Evolutionary conservation across 2,329 filamentous ascomycete species (phyloP).

Genomic region (Scedosporium apiospermum): DNA sequence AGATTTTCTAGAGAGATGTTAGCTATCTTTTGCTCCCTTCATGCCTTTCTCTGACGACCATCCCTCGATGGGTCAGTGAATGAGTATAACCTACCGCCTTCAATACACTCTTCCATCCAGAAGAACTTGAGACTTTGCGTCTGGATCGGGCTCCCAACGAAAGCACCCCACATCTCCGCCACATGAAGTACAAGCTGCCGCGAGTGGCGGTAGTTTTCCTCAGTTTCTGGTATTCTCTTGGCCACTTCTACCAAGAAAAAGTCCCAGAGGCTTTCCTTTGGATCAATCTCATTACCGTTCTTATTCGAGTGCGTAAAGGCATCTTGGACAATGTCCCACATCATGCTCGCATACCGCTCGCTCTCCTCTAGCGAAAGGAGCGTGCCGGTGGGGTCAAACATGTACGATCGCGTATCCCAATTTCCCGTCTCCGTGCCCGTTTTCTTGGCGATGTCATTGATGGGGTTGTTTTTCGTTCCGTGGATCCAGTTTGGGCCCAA

Average conservation of each 20-base stretch:
- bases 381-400: slow-evolving; percentile 48
- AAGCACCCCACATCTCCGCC: slow-evolving; percentile 61
- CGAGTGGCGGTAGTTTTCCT: slow-evolving; percentile 27
- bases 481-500: slow-evolving; percentile 75
- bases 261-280: slow-evolving; percentile 39
- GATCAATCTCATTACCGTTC: slow-evolving; percentile 36
- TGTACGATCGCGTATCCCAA: slow-evolving; percentile 42
- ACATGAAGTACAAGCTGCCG: slow-evolving; percentile 38
- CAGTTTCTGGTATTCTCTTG: slow-evolving; percentile 35
- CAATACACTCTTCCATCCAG: slow-evolving; percentile 70
- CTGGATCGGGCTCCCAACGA: slow-evolving; percentile 55
- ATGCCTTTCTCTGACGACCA: neutral
- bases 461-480: slow-evolving; percentile 61
- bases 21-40: slow-evolving; percentile 1
- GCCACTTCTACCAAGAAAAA: slow-evolving; percentile 39
- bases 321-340: slow-evolving; percentile 60
- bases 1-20: slow-evolving; percentile 37
- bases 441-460: slow-evolving; percentile 54
- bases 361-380: slow-evolving; percentile 37
- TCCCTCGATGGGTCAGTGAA: too few species aligned
- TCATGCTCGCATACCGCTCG: slow-evolving; percentile 36
- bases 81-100: slow-evolving; percentile 42
- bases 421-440: slow-evolving; percentile 42
- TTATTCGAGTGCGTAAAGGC: slow-evolving; percentile 60
- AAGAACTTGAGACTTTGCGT: slow-evolving; percentile 66